Conservation (phyloP, 2,329 filamentous ascomycete species). For the Alternaria gaisen region DNA sequence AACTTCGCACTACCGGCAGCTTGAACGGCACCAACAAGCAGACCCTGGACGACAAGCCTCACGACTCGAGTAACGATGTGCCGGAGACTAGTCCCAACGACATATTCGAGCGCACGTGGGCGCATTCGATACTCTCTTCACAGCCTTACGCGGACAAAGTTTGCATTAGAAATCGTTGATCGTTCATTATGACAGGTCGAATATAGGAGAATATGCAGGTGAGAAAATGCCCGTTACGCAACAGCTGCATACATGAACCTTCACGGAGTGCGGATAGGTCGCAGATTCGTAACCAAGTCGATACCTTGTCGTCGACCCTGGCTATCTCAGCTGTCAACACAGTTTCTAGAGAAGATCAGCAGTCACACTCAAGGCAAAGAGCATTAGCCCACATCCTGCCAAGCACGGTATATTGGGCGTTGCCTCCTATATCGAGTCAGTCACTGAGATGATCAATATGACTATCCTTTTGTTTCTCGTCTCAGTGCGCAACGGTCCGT, state of each 20-base stretch:
- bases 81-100: slow-evolving; percentile 1
- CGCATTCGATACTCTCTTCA: not conserved
- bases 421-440: slow-evolving; percentile 11
- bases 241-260: not conserved
- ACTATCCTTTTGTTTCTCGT: slow-evolving; percentile 10
- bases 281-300: not conserved
- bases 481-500: slow-evolving; percentile 17
- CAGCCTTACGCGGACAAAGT: not conserved
- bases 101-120: slow-evolving; percentile 10
- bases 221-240: not conserved
- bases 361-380: slow-evolving; percentile 12
- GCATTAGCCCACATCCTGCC: slow-evolving; percentile 20
- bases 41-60: slow-evolving; percentile 1
- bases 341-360: slow-evolving; percentile 18
- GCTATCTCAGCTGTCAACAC: slow-evolving; percentile 8
- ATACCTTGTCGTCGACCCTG: slow-evolving; percentile 6
- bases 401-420: slow-evolving; percentile 17
- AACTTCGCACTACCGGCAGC: slow-evolving; percentile 2
- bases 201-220: not conserved
- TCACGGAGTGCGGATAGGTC: slow-evolving; percentile 2
- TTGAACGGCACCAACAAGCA: not conserved
- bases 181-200: not conserved
- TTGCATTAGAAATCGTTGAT: not conserved
- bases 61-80: not conserved
- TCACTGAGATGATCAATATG: slow-evolving; percentile 11